Base-by-base conservation (phyloP, 805 yeast genomes). In the Wickerhamomyces pijperi region DNA sequence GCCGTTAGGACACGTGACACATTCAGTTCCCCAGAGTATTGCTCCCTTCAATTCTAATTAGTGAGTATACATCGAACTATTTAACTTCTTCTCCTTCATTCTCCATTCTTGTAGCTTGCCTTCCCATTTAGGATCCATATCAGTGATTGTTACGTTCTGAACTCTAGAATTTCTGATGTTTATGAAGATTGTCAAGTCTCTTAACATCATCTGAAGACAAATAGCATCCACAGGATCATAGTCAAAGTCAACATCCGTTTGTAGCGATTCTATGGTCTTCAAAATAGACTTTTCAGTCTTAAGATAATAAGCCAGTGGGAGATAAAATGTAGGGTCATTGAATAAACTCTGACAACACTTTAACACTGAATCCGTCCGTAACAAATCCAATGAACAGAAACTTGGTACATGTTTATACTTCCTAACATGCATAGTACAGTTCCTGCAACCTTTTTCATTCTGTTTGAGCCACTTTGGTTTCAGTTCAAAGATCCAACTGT, bases 401-500 rank as follows among this genome's bases (percentile, higher is more conserved):
- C 7, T 20, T 1, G 66, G 63, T 7, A 63, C 48, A 5, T 46
- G 37, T 13, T 54, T 50, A 29, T 55, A 55, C 25, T 65, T 60
- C 36, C 55, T 43, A 25, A 54, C 59, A 41, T 65, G 62, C 32
- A 74, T 57, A 41, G 78, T 78, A 48, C 83, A 76, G 3, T 79
- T 76, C 6, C 83, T 56, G 47, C 83, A 76, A 19, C 65, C 62
- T 36, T 54, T 1, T 0, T 17, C 6, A 3, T 41, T 42, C 2
- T 11, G 44, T 3, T 64, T 71, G 25, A 77, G 59, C 82, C 82
- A 76, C 53, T 76, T 76, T 1, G 83, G 83, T 50, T 76, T 76
- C 46, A 76, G 60, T 45, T 76, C 79, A 13, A 72, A 50, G 2
- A 64, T 58, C 2, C 55, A 23, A 2, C 19, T 12, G 3, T 35